phyloP scores from a whole-genome alignment of 2,329 filamentous ascomycete species.

The Basipetospora sp. region DNA sequence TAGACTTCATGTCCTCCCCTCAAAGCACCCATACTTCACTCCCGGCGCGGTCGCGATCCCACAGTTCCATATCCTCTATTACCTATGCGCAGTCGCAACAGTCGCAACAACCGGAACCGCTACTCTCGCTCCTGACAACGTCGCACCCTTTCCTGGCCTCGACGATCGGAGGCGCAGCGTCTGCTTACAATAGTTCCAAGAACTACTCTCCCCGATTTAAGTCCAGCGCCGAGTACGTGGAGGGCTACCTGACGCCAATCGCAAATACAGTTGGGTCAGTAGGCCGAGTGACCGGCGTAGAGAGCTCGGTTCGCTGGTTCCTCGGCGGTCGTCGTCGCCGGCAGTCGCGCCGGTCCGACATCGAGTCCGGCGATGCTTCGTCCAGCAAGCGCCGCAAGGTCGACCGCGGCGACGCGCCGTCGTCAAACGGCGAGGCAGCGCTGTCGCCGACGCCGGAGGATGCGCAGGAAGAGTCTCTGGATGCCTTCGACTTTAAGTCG shows the following conservation, averaged over 20 bases:
- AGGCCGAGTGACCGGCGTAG: slow-evolving; percentile 72
- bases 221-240: slow-evolving; percentile 79
- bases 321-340: slow-evolving; percentile 46
- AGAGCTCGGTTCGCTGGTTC: slow-evolving; percentile 75
- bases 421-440: too few relatives aligned
- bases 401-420: slow-evolving; percentile 16
- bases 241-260: slow-evolving; percentile 73
- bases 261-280: slow-evolving; percentile 76
- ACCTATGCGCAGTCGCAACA: slow-evolving; percentile 17
- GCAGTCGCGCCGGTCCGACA: slow-evolving; percentile 29
- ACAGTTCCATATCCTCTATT: slow-evolving; percentile 16
- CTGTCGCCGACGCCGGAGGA: not conserved
- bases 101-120: slow-evolving; percentile 41
- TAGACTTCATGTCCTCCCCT: slow-evolving; percentile 55
- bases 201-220: slow-evolving; percentile 81
- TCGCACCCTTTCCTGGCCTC: slow-evolving; percentile 75
- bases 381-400: slow-evolving; percentile 47
- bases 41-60: slow-evolving; percentile 21
- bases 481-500: slow-evolving; percentile 12
- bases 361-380: slow-evolving; percentile 28
- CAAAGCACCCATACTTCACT: slow-evolving; percentile 28
- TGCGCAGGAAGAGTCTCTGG: slow-evolving; percentile 7
- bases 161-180: slow-evolving; percentile 70
- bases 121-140: slow-evolving; percentile 74
- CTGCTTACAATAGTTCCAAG: slow-evolving; percentile 75